Conservation (phyloP, 176 grass and related monocot species). For the Neostapfia colusana region DNA sequence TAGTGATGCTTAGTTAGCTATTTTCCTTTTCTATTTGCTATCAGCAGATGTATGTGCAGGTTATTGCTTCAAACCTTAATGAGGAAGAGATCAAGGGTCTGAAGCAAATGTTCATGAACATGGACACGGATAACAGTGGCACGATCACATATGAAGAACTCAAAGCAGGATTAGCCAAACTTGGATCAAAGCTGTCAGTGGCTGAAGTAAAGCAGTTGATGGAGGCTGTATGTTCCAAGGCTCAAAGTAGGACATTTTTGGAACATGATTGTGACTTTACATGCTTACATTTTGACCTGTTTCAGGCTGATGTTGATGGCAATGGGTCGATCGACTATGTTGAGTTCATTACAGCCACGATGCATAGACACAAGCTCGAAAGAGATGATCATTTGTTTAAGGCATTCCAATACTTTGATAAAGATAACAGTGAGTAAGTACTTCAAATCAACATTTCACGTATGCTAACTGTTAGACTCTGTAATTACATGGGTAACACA, state of each 20-base stretch:
- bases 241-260: constrained; percentile 17
- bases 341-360: constrained; percentile 98
- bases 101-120: constrained; percentile 98
- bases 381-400: constrained; percentile 87
- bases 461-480: too few relatives aligned
- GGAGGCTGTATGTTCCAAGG: constrained; percentile 70
- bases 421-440: constrained; percentile 87
- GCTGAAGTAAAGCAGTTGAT: constrained; percentile 98
- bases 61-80: constrained; percentile 91
- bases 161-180: constrained; percentile 80
- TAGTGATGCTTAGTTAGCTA: constrained; percentile 11
- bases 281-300: constrained; percentile 34
- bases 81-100: constrained; percentile 96
- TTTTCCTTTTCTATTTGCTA: background rate
- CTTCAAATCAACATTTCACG: constrained; percentile 4
- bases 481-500: too few relatives aligned
- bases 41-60: constrained; percentile 48
- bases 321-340: constrained; percentile 97
- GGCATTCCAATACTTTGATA: constrained; percentile 95
- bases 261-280: constrained; percentile 17
- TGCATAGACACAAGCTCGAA: constrained; percentile 92
- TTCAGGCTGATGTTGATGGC: constrained; percentile 97
- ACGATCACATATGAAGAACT: constrained; percentile 98
- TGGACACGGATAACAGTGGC: constrained; percentile 91
- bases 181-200: constrained; percentile 87